Base-by-base conservation (phyloP, 192 early-diverging fungal species). In the Backusella circina region DNA sequence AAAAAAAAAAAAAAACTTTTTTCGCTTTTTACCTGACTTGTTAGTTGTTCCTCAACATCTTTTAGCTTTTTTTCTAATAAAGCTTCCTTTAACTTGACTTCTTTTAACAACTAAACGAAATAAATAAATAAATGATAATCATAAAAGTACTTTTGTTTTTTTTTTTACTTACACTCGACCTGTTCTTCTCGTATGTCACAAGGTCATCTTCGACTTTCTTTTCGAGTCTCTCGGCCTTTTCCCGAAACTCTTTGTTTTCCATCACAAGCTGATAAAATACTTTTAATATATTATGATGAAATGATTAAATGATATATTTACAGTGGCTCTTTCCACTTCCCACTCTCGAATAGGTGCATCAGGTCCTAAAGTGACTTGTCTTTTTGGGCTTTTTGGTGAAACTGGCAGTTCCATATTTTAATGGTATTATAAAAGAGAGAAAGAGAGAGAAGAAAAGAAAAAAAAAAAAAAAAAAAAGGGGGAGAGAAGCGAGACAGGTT, bases 261-360 rank as follows among this genome's bases (percentile, higher is more conserved):
- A 65, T 66, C 13, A 66, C 15, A 39, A 74, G 35, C 73, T 74
- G 18, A 31, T 67, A 67, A 36, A 35, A n/a, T 15, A 41, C 16
- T n/a, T n/a, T n/a, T n/a, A n/a, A n/a, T n/a, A n/a, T n/a, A n/a
- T n/a, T n/a, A 41, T 38, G 37, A 18, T 41, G 39, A n/a, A 38
- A 37, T 37, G 10, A 37, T 2, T 7, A 8, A 44, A 2, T 31
- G 3, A 21, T 32, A 2, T 36, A 74, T 38, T 65, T 74, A 74
- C 73, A 10, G 73, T 74, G 9, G 73, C 73, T 66, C 73, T 65
- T 66, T 74, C 73, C 2, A 74, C 64, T 41, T 74, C 73, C 73
- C 73, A 74, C 26, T 74, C 73, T 18, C 65, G 64, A 32, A 74
- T 65, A 66, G 73, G 73, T 2, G 54, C 26, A 16, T 16, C 38